Base-by-base conservation (phyloP, 305 asterid species). In the Fraxinus platypoda region DNA sequence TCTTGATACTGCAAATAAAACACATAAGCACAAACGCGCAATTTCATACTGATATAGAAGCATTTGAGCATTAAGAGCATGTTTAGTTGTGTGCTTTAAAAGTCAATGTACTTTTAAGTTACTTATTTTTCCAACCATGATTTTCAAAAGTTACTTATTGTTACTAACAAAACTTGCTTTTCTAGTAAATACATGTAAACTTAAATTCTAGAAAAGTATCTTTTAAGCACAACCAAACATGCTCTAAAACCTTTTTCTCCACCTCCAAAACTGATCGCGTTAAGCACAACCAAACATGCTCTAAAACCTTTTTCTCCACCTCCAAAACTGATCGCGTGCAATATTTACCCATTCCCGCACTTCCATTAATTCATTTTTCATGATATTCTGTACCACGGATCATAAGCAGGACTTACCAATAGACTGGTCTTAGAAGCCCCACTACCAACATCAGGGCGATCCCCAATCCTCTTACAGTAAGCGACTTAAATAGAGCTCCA, bases 381-480 rank as follows among this genome's bases (percentile, higher is more conserved):
- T 19, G 26, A 57, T 57, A 57, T 26, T 70, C 30, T n/a, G 7
- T 52, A 54, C 82, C 21, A 8, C 38, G 23, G 59, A 38, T 38
- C 34, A 75, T 78, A 74, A 59, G 19, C 38, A 19, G 78, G 19
- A 34, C 81, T 62, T 85, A 90, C 94, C 91, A 83, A 87, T 80
- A 21, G 70, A 59, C 70, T 2, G 70, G 70, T 59, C 30, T 59
- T 59, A 59, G 94, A 88, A 80, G 98, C 97, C 79, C 98, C 99
- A 79, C 93, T 94, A 81, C 82, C 85, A 79, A 96, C 98, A 80
- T 90, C 90, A 54, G 98, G 97, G 84, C 93, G 98, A 86, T 96
- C 99, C 52, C 95, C 98, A 77, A 93, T 93, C 94, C 98, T 87
- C 93, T 92, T 75, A 96, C 99, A 31, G 98, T 96, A 84, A 94